Evolutionary conservation across 805 yeast genomes (phyloP), one percentile per base, ranked within the genome.

Genomic region (Lipomyces orientalis): DNA sequence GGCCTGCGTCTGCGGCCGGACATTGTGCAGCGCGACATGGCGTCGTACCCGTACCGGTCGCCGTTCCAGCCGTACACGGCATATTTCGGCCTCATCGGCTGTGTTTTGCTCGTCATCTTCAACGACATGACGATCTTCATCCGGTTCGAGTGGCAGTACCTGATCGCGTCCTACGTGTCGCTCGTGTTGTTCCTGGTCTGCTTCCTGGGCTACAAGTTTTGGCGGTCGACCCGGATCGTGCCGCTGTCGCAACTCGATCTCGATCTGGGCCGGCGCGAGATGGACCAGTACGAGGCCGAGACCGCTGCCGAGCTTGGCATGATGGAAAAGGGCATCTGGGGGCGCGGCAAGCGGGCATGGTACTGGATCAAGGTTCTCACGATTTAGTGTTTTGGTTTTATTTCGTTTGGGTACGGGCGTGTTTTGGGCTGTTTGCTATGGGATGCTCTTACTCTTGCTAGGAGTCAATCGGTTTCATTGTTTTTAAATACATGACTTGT

Each of bases 261-360:
- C 75, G 97, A 92, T 76, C 85, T 91, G 0, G 97, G 97, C 1
- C 81, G 97, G 73, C 83, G 95, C 61, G 97, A 91, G 76, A 86
- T 88, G 79, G 97, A 92, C 77, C 81, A 92, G n/a, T 69, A 69
- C 34, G 72, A 69, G 37, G 72, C 72, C 43, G 72, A 69, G 58
- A 69, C 72, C 2, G 66, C 61, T 9, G 65, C 54, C 29, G 72
- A 69, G 62, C 56, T 65, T 49, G 52, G 66, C 6, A 56, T 51
- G 64, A 59, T 57, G 62, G 71, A 68, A 60, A 65, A 65, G 43
- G 64, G 66, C 16, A 25, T 68, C 10, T 62, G 64, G 70, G 54
- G 58, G 5, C 46, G 31, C 7, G 58, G 65, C 4, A 64, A 64
- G 34, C 64, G 64, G 10, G 34, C 34, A 25, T 29, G 58, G 59